Evolutionary conservation across 2,329 filamentous ascomycete species (phyloP), one percentile per base, ranked within the genome.

Genomic region (Nigrospora osmanthi): DNA sequence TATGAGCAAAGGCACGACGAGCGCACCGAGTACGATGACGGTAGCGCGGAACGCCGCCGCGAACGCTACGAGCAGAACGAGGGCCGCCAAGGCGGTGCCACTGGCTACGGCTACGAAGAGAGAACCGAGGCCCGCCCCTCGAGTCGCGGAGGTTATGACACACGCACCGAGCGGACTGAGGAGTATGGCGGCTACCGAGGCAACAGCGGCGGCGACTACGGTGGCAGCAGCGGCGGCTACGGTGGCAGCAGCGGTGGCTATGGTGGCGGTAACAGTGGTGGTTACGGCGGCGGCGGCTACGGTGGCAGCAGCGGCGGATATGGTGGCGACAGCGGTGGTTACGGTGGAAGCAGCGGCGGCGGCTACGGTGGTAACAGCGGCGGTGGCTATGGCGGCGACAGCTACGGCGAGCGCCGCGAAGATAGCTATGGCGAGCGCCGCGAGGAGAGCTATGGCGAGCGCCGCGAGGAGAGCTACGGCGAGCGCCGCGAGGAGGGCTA

Each of bases 1-100:
- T 82, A 82, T 53, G 80, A 75, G 9, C 75, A 83, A 56, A 78
- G 81, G 11, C 66, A 82, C 58, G 75, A 78, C 54, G 73, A 69
- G 31, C 67, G 80, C 56, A 85, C 78, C 9, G 69, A 75, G 44
- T 78, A 78, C 49, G 66, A 72, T 15, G 69, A 73, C 44, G 82
- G 82, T 41, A 76, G 76, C 40, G 69, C 73, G 44, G 69, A 72
- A 46, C 72, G 75, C 35, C 77, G 83, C 47, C 85, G 82, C 62
- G 70, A 72, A 47, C 76, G 79, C 31, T 81, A 78, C 51, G 80
- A 84, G 54, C 74, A 83, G 55, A 69, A 76, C 39, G 65, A 71
- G 32, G 57, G 58, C 37, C 65, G 67, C 35, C 57, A 60, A 6
- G 61, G 60, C 28, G 58, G 62, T 17, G 64, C 69, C 17, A 62